A percentile compares a stretch with the other conserved stretches of the same genome.
Conservation (phyloP, 495 filamentous ascomycete species). For the Pyronema omphalodes region DNA sequence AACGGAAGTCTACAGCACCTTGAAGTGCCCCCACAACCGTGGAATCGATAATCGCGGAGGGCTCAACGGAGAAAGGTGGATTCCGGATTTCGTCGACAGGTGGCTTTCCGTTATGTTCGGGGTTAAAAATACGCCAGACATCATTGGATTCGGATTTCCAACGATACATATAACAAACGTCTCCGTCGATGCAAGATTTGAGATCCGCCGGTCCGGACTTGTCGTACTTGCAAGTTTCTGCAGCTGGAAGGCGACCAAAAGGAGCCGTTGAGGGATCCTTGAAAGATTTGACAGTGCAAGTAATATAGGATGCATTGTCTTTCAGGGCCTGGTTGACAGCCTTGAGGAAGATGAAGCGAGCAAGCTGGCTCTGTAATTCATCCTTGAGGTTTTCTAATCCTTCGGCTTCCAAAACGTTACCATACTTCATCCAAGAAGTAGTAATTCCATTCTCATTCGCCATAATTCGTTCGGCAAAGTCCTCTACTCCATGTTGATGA, state of each 20-base stretch:
- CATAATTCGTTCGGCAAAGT: no score
- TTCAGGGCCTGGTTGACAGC: neutral
- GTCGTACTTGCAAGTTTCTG: neutral
- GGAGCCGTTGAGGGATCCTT: neutral
- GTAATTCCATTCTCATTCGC: no score
- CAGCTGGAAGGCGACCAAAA: neutral
- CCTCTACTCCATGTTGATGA: no score
- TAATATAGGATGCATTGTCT: neutral
- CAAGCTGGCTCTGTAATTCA: neutral
- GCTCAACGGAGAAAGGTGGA: slow-evolving; percentile 10
- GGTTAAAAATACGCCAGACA: slow-evolving; percentile 9
- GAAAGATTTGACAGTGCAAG: neutral
- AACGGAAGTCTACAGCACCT: neutral
- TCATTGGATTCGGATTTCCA: slow-evolving; percentile 7
- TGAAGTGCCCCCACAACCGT: neutral
- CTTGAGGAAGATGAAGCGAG: neutral
- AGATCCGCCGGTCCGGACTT: neutral
- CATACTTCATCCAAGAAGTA: no score
- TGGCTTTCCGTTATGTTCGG: slow-evolving; percentile 15
- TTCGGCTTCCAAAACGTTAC: no score
- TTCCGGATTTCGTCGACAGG: slow-evolving; percentile 8
- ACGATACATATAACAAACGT: slow-evolving; percentile 20
- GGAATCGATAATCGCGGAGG: slow-evolving; percentile 12
- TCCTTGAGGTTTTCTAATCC: no score
- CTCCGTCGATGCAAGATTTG: neutral